Base-by-base conservation (phyloP, 306 rosid genomes). In the Vigna nakashimae region DNA sequence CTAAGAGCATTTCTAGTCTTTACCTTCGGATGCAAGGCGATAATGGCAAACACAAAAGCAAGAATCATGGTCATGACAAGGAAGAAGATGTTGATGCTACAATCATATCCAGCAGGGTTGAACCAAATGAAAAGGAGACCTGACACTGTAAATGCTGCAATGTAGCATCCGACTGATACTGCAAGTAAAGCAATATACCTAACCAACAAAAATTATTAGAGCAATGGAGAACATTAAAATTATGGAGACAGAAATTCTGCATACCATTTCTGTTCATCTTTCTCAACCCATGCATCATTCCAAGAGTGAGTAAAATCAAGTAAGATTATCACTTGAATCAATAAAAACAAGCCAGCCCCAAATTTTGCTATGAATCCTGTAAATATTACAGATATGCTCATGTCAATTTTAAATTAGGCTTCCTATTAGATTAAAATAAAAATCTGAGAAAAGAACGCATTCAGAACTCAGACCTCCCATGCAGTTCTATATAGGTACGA, bases 281-380 rank as follows among this genome's bases (percentile, higher is more conserved):
- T 95, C 84, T 84, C 99, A 66, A 89, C 94, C 98, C 99, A 95
- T 56, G 98, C 85, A 71, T 95, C 99, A 81, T 95, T 95, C 99
- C 99, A 95, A 57, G 84, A 5, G 84, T 95, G 98, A 8, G 93
- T 87, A 80, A 80, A 92, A 84, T 95, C 99, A 30, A 95, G 89
- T 77, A 95, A 86, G 74, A 95, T 85, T 65, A 95, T 22, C 82
- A 95, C 98, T 90, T 95, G 99, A 78, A 92, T 87, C 85, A 95
- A 91, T 82, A 95, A 87, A 84, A 95, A 92, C 73, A 91, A 76
- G 38, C 98, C 99, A 40, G 99, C 99, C 45, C 99, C 99, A 76
- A 95, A 95, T 83, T 87, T 91, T 48, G 99, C 91, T 57, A 91
- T 20, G 70, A 76, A 78, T 67, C 98, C 98, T 95, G 85, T 64